Evolutionary conservation across 2,329 filamentous ascomycete genomes (phyloP), one percentile per base, ranked within the genome.

Genomic region (Alternaria sp.): DNA sequence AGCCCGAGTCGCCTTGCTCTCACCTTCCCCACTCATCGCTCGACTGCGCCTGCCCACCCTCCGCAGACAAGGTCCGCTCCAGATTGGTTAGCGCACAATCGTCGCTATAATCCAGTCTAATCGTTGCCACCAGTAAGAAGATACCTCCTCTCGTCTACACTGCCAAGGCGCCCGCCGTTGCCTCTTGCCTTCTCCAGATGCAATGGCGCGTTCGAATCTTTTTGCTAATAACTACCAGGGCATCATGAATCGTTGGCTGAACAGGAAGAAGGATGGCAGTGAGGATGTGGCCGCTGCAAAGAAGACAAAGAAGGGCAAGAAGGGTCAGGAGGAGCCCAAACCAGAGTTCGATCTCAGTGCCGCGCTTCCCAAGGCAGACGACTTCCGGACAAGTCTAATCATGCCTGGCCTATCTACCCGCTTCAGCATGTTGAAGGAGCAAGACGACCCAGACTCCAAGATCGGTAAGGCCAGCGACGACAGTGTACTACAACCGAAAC

Each of bases 361-460:
- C 12, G 94, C 89, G 1, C 83, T 99, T 3, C 95, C 95, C 1
- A 85, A 93, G 0, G 89, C 83, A 48, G 93, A 98, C 79, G 90
- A 98, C 74, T 98, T 99, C 79, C 89, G 95, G 59, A 99, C 95
- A 4, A 98, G 95, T 83, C 82, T 99, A 60, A 84, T 99, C 64
- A 97, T 99, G 94, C 94, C 93, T 0, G 94, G 94, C 43, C 85
- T 99, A 5, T 98, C 94, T 0, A 93, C 94, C 12, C 89, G 95
- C 7, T 99, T 99, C 78, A 98, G 94, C 69, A 98, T 98, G 94
- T 83, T 98, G 32, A 86, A 93, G 72, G 94, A 97, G 79, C 94
- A 97, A 77, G 94, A 97, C 76, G 93, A 97, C 72, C 94, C 94
- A 1, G 90, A 84, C 64, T 94, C 93, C 2, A 91, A 93, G 77